Conservation (phyloP, 1,284 basidiomycete genomes). For the Apiotrichum siamense region DNA sequence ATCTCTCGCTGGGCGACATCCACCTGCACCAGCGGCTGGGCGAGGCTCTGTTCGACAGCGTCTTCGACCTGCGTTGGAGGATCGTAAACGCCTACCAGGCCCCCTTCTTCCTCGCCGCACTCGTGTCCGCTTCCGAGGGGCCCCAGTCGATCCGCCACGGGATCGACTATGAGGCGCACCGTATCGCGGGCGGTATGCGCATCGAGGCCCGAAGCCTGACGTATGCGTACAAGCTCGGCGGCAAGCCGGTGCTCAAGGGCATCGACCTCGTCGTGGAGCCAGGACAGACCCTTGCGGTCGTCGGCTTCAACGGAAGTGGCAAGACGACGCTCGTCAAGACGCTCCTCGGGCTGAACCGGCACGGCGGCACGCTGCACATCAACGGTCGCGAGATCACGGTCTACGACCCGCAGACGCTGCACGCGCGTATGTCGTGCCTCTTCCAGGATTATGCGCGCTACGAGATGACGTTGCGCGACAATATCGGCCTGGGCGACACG, state of each 20-base stretch:
- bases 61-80: neutral
- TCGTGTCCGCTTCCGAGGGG: conserved; percentile 62
- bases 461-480: conserved; percentile 65
- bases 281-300: conserved; percentile 65
- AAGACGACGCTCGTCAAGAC: conserved; percentile 54
- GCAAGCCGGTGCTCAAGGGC: conserved; percentile 58
- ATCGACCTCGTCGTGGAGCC: conserved; percentile 60
- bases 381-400: conserved; percentile 62
- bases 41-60: conserved; percentile 60
- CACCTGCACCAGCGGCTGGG: conserved; percentile 63
- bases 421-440: conserved; percentile 62
- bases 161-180: conserved; percentile 25
- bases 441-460: conserved; percentile 76
- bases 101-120: conserved; percentile 32
- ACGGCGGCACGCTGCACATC: conserved; percentile 49
- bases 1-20: conserved; percentile 32
- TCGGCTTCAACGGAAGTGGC: conserved; percentile 9
- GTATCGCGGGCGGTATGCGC: conserved; percentile 50
- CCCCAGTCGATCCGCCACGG: neutral
- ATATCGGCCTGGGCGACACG: conserved; percentile 62
- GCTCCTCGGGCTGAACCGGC: conserved; percentile 58
- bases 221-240: conserved; percentile 68
- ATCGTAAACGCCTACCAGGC: conserved; percentile 50
- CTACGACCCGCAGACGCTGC: conserved; percentile 61
- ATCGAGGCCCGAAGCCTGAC: conserved; percentile 65